Base-by-base conservation (phyloP, 2,329 filamentous ascomycete species). In the Pestalotiopsis sp. region DNA sequence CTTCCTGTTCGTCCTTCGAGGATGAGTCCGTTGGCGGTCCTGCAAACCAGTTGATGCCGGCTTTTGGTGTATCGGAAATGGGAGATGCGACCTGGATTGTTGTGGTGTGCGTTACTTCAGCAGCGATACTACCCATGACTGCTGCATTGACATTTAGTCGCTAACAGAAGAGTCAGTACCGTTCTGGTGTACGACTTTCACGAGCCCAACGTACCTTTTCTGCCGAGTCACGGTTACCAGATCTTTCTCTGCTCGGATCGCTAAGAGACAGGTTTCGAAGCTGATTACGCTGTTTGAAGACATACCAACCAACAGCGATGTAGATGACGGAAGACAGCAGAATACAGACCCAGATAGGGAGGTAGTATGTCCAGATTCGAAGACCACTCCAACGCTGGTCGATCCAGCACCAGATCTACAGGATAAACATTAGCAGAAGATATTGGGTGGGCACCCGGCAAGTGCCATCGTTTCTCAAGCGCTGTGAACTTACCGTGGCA, bases 361-460 rank as follows among this genome's bases (percentile, higher is more conserved):
- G 81, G 75, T 90, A 90, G 76, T 90, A 90, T 6, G 86, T 86
- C 73, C 86, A 89, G 58, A 90, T 89, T 40, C 88, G 86, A 14
- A 90, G 80, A 56, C 82, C 80, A 71, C 86, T 86, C 85, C 85
- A 89, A 41, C 82, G 78, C 41, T 80, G 79, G 68, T 83, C 83
- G 59, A 90, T 88, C 88, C 88, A 90, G 76, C 87, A 90, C 88
- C 88, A 90, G 25, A 90, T 83, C 87, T 89, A 65, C 13, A n/a
- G 12, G 12, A 20, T 12, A 52, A 60, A 11, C 9, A 23, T 65
- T 7, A 65, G 40, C 36, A 58, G 31, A 9, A 36, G 31, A 36
- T 9, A 36, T 9, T 36, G 31, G 31, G 6, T 31, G 31, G 31
- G 6, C 2, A 36, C 7, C 3, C 31, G 31, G 31, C 31, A 9